Evolutionary conservation across 2,329 filamentous ascomycete species (phyloP).

Genomic region (Penicillium sp.): DNA sequence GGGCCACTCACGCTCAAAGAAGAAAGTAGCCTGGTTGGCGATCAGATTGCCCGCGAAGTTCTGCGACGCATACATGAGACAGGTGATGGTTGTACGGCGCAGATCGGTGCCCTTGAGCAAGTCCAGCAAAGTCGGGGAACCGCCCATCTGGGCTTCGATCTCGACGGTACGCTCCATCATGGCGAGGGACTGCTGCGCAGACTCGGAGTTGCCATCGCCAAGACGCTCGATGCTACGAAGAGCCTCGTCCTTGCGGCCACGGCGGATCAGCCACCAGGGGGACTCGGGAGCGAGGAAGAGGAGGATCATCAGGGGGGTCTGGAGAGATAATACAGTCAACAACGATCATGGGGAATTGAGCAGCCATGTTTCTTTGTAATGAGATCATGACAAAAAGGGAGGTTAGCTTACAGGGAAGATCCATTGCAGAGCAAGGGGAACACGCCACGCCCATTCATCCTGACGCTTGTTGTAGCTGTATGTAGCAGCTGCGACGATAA

Average conservation of each 20-base stretch:
- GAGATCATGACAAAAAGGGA: not conserved
- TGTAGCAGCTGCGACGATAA: slow-evolving; percentile 30
- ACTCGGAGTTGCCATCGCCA: slow-evolving; percentile 18
- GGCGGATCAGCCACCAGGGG: slow-evolving; percentile 34
- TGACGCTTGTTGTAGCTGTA: slow-evolving; percentile 24
- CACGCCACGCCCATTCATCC: slow-evolving; percentile 30
- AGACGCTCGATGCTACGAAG: slow-evolving; percentile 30
- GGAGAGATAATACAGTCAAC: slow-evolving; percentile 2
- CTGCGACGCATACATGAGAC: slow-evolving; percentile 36
- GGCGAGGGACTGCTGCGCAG: slow-evolving; percentile 26
- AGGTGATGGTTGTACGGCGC: slow-evolving; percentile 36
- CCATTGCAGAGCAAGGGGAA: slow-evolving; percentile 34
- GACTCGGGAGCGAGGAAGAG: slow-evolving; percentile 33
- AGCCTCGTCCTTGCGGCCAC: slow-evolving; percentile 28
- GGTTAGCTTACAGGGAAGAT: slow-evolving; percentile 30
- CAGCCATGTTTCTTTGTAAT: not conserved
- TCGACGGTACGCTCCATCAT: slow-evolving; percentile 40
- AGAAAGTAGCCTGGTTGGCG: slow-evolving; percentile 64
- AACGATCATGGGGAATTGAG: not conserved
- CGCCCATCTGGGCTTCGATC: slow-evolving; percentile 33
- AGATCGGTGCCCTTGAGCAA: slow-evolving; percentile 37
- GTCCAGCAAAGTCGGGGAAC: slow-evolving; percentile 32
- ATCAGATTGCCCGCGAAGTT: slow-evolving; percentile 64
- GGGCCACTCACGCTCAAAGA: slow-evolving; percentile 50
- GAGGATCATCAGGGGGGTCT: slow-evolving; percentile 33